phyloP scores from a whole-genome alignment of 768 basidiomycete species.

The Leccinum truebloodii region DNA sequence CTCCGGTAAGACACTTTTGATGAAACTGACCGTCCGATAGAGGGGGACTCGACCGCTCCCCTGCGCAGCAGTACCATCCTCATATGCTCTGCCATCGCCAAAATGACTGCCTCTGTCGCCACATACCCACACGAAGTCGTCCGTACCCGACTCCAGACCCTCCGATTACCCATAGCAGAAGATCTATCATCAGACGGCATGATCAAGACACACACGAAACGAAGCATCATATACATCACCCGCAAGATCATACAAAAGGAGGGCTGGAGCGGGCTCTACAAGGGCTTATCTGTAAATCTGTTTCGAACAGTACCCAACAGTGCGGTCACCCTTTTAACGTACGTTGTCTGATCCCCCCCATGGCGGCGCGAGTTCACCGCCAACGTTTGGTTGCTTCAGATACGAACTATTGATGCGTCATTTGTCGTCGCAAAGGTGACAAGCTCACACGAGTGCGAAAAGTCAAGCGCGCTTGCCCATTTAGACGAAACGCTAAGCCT shows the following conservation, averaged over 20 bases:
- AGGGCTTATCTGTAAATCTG: constrained; percentile 92
- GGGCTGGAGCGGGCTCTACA: constrained; percentile 89
- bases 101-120: constrained; percentile 93
- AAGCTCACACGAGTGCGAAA: neutral
- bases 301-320: constrained; percentile 94
- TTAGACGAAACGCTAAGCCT: constrained; percentile 21
- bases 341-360: constrained; percentile 13
- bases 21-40: constrained; percentile 16
- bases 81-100: constrained; percentile 87
- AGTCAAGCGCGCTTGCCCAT: constrained; percentile 2
- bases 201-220: constrained; percentile 52
- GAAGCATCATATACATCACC: constrained; percentile 75
- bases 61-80: constrained; percentile 60
- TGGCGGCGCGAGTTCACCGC: constrained; percentile 1
- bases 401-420: constrained; percentile 37
- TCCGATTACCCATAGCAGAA: constrained; percentile 62
- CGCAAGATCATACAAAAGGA: constrained; percentile 74
- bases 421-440: constrained; percentile 23
- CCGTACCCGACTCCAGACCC: constrained; percentile 95
- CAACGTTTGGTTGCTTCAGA: constrained; percentile 13
- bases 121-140: constrained; percentile 99
- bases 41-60: constrained; percentile 33
- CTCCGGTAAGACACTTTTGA: constrained; percentile 3
- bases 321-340: constrained; percentile 85
- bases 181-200: constrained; percentile 62